Base-by-base conservation (phyloP, 495 filamentous ascomycete genomes). In the Bacidia gigantensis region DNA sequence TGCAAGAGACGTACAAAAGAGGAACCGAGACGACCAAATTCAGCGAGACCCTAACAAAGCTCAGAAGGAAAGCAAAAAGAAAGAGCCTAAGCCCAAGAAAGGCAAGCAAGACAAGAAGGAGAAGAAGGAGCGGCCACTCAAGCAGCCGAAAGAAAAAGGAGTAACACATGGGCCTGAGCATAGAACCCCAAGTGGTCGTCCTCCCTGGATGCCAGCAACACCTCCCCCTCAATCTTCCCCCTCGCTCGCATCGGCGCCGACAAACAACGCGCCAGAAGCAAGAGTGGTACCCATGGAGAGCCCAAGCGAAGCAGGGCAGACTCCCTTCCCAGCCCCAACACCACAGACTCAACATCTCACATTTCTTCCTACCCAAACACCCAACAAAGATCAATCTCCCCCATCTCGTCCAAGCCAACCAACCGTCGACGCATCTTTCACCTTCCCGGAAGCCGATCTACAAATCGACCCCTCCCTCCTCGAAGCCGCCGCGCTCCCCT, bases 1-100 rank as follows among this genome's bases (percentile, higher is more conserved):
- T 1, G 81, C 79, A 47, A 71, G 81, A 35, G 86, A 89, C 68
- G 82, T 83, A 3, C 77, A 82, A 73, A 86, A 89, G 64, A 73
- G 86, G 23, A 74, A 83, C 25, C 77, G 81, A 11, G 79, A 84
- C 56, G 82, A 50, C 26, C 3, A 26, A 40, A 55, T 35, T 20
- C 50, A 49, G 26, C 32, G n/a, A 38, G 26, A 32, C 18, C 11
- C 25, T 17, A 12, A 7, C 14, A 44, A 44, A 18, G 12, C 41
- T 5, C 5, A 7, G 41, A n/a, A 44, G 29, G 14, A 35, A 14
- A 35, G 7, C 29, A 35, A 5, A 7, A 35, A 5, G 14, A 35
- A 14, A 35, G 14, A 35, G 29, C n/a, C 29, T 35, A 14, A 35
- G 29, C 14, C 29, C 29, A 14, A 35, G 14, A 14, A 35, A 35